These are phyloP conservation scores for Trichoderma endophyticum DNA, from an alignment of 2,329 filamentous ascomycete species.

Conservation along the genomic window DNA sequence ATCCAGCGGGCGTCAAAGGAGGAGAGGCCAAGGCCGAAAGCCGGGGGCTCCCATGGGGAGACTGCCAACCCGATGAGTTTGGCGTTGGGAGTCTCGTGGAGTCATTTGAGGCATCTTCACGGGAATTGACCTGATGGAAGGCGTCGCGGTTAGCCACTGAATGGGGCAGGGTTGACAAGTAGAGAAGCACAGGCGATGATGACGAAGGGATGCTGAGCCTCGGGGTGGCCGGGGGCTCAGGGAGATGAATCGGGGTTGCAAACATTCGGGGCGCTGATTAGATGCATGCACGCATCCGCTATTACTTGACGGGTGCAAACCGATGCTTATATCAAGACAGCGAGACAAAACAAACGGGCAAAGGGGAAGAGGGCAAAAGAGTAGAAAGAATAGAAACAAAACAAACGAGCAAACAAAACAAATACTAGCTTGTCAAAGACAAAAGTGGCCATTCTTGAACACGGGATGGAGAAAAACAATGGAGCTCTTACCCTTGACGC, in stretches of 20 bases:
- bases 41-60: conserved; percentile 64
- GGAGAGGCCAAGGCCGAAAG: conserved; percentile 77
- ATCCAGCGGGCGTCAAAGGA: conserved; percentile 82
- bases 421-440: not conserved
- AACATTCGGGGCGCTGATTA: not conserved
- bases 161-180: not conserved
- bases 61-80: conserved; percentile 61
- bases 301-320: not conserved
- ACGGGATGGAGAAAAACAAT: not conserved
- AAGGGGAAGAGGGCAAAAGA: not conserved
- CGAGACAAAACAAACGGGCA: not conserved
- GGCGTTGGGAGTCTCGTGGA: conserved; percentile 64
- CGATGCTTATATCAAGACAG: not conserved
- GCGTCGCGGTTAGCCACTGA: conserved; percentile 30
- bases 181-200: conserved; percentile 5
- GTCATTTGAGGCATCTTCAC: conserved; percentile 57
- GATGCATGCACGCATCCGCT: not conserved
- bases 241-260: not conserved
- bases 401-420: not conserved
- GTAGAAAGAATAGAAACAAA: not conserved
- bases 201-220: not conserved
- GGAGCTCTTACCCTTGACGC: conserved; percentile 68
- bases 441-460: not conserved
- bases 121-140: conserved; percentile 52
- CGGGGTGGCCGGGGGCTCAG: not conserved